phyloP scores from a whole-genome alignment of 352 stramenopile genomes.

The Pythium grandisporangium region DNA sequence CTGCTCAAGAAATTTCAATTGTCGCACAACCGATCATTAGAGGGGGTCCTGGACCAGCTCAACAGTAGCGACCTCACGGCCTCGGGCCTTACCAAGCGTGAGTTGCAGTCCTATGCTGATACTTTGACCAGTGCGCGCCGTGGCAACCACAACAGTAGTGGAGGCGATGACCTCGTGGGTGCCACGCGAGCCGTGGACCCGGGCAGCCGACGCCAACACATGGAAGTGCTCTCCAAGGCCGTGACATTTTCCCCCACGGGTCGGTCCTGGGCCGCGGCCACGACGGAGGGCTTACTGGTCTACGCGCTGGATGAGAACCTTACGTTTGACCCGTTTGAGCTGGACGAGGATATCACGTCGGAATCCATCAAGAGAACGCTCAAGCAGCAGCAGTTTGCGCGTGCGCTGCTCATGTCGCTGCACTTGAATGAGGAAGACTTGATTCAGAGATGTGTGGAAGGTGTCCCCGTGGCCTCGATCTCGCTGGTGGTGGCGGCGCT shows the following conservation, averaged over 20 bases:
- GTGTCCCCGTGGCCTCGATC: slow-evolving; percentile 86
- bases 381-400: slow-evolving; percentile 81
- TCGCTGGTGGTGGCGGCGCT: slow-evolving; percentile 87
- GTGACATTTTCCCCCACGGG: slow-evolving; percentile 97
- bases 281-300: slow-evolving; percentile 96
- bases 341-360: slow-evolving; percentile 97
- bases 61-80: slow-evolving; percentile 85
- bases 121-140: background rate
- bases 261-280: slow-evolving; percentile 94
- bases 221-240: slow-evolving; percentile 85
- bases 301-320: slow-evolving; percentile 95
- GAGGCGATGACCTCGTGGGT: slow-evolving; percentile 54
- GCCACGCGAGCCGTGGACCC: slow-evolving; percentile 90
- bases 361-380: slow-evolving; percentile 87
- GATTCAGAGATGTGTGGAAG: slow-evolving; percentile 89
- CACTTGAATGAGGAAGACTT: slow-evolving; percentile 95
- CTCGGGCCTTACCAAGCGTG: slow-evolving; percentile 51
- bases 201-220: slow-evolving; percentile 77
- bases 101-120: slow-evolving; percentile 64
- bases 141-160: slow-evolving; percentile 11
- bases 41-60: slow-evolving; percentile 96
- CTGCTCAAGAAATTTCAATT: slow-evolving; percentile 99
- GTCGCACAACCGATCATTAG: slow-evolving; percentile 94
- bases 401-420: slow-evolving; percentile 94
- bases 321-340: slow-evolving; percentile 97